Evolutionary conservation across 192 early-diverging fungal genomes (phyloP), one percentile per base, ranked within the genome.

Genomic region (Coemansia sp.): DNA sequence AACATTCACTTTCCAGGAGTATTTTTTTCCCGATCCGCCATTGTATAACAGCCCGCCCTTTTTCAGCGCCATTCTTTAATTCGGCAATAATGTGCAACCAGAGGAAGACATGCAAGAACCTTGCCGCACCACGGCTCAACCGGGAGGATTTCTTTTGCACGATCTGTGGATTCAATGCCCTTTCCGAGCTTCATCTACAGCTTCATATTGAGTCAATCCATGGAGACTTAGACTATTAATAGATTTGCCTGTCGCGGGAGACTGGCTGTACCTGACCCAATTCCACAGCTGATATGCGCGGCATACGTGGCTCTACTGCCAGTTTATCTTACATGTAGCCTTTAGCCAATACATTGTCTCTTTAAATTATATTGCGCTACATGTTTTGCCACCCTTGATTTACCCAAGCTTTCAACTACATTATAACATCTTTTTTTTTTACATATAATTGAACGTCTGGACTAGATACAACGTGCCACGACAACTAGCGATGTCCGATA

Each of bases 151-250:
- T 67, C 49, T 74, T 74, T 46, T 80, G 77, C 72, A 60, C 65
- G 45, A 80, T 75, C 63, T 80, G 77, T 49, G 77, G 77, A 40
- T 80, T 66, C 54, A 80, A 80, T 52, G 77, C 77, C 8, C 65
- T 80, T 32, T 80, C 77, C 2, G 62, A 63, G 45, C 35, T 74
- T 57, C 77, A 80, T 43, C 69, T 80, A 11, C 33, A 74, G 42
- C 65, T 80, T 5, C 77, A 80, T 53, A 67, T 71, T 59, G 45
- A 45, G 35, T 64, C 68, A 10, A 42, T 64, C 48, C 71, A 74
- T 53, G 17, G 38, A 14, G 62, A 56, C 34, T 25, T 52, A 25
- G 49, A 52, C 9, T 52, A 52, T 25, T 19, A 3, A 52, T 52
- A 52, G 22, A 22, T 52, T 8, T 25, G 22, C 9, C 49, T 25